Conservation (phyloP, 306 rosid species). For the Psophocarpus tetragonolobus region DNA sequence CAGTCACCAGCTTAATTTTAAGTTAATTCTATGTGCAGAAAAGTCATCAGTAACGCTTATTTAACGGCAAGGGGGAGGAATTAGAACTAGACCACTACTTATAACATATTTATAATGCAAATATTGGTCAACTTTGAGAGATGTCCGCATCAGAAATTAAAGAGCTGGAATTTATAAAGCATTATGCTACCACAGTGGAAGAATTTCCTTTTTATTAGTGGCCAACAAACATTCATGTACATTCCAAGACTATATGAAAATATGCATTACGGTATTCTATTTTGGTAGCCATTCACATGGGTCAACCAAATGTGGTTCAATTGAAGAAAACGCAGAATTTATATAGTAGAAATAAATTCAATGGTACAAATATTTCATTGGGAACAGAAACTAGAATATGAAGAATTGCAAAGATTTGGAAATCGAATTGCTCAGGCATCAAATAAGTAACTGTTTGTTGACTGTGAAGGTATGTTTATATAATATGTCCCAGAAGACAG, state of each 20-base stretch:
- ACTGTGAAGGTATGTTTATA: neutral
- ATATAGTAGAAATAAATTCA: neutral
- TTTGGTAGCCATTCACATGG: constrained; percentile 5
- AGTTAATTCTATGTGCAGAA: neutral
- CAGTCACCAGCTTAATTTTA: neutral
- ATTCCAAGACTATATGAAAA: neutral
- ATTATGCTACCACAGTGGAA: constrained; percentile 27
- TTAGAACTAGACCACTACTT: neutral
- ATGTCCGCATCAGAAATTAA: constrained; percentile 12
- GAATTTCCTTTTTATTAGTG: constrained; percentile 22
- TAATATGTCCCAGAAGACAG: constrained; percentile 1
- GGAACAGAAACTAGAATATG: neutral
- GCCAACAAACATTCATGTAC: constrained; percentile 38
- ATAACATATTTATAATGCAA: neutral
- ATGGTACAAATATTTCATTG: neutral
- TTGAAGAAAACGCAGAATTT: neutral
- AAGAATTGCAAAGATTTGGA: neutral
- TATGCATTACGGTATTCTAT: neutral
- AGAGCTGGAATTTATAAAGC: constrained; percentile 33
- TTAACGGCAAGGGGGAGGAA: neutral
- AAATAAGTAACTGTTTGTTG: neutral
- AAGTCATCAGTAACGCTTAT: neutral
- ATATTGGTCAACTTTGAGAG: constrained; percentile 32
- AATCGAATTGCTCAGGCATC: neutral
- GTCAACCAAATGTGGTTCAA: constrained; percentile 27